Evolutionary conservation across 1,284 basidiomycete species (phyloP).

Genomic region (Apiotrichum laibachii): DNA sequence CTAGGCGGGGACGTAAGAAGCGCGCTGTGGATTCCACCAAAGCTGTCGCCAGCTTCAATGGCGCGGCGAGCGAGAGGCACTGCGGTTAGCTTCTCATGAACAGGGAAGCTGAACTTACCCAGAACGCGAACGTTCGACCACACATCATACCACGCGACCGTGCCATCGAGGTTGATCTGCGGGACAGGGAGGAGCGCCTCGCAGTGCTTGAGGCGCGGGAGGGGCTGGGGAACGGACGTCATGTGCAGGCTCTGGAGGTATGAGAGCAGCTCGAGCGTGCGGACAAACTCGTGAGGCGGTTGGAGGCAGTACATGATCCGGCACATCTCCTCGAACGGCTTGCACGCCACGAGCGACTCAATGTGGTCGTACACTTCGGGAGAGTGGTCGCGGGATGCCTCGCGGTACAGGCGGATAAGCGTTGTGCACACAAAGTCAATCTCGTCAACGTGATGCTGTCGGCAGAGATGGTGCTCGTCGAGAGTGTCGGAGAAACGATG

Average conservation of each 20-base stretch:
- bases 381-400: too few relatives aligned
- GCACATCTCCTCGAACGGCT: conserved; percentile 1
- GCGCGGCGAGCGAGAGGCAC: not conserved
- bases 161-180: conserved; percentile 2
- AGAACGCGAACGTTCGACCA: not conserved
- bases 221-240: not conserved
- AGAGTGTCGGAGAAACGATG: not conserved
- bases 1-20: not conserved
- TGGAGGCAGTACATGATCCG: not conserved
- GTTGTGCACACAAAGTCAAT: conserved; percentile 1
- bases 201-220: not conserved
- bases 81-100: not conserved
- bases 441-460: not conserved
- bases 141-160: conserved; percentile 8
- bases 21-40: not conserved
- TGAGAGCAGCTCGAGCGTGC: not conserved
- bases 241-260: not conserved
- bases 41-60: not conserved
- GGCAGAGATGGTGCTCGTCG: not conserved
- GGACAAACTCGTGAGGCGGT: not conserved
- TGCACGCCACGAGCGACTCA: not conserved
- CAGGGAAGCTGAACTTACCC: not conserved
- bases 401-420: not conserved
- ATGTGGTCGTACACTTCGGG: not conserved
- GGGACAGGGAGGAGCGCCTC: not conserved